Evolutionary conservation across 345 rosid species (phyloP), one percentile per base, ranked within the genome.

Genomic region (Brassica cretica): DNA sequence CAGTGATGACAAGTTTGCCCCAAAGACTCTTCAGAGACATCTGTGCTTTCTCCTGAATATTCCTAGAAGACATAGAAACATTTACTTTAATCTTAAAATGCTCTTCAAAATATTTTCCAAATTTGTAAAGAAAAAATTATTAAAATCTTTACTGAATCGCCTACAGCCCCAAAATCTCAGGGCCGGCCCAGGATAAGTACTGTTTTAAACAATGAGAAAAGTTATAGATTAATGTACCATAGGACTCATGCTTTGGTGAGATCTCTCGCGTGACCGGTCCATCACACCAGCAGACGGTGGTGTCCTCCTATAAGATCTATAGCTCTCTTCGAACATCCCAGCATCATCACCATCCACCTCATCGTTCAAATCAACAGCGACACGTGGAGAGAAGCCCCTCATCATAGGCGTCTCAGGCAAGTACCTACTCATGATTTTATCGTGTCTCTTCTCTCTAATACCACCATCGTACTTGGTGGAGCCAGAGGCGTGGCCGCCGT

Each of bases 1-100:
- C 99, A 95, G 29, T 91, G 97, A 84, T 95, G 99, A 70, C 99
- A 95, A 68, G 83, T 75, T 77, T 88, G 86, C 24, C 96, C 93
- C 65, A 90, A 85, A 59, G 83, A 86, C 77, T 90, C 94, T 84
- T 84, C 89, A 32, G 92, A 90, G 15, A 87, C 87, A 78, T 91
- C 89, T 64, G 87, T 81, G 79, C 86, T 87, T 63, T 81, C 89
- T 71, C 84, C 89, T 79, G 94, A 90, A 82, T 85, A 85, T 62
- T 87, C 99, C 98, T 96, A 85, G 56, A 81, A 74, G 81, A 67
- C 44, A 46, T 65, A 71, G 73, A 67, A 66, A 21, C 30, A 30
- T 24, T 70, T 27, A 55, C 66, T 58, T 56, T 27, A 66, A 7
- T 39, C 72, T 7, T 44, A 69, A 49, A 68, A 67, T 6, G 14